Evolutionary conservation across 495 filamentous ascomycete species (phyloP).

Genomic region (Penicillium verhagenii): DNA sequence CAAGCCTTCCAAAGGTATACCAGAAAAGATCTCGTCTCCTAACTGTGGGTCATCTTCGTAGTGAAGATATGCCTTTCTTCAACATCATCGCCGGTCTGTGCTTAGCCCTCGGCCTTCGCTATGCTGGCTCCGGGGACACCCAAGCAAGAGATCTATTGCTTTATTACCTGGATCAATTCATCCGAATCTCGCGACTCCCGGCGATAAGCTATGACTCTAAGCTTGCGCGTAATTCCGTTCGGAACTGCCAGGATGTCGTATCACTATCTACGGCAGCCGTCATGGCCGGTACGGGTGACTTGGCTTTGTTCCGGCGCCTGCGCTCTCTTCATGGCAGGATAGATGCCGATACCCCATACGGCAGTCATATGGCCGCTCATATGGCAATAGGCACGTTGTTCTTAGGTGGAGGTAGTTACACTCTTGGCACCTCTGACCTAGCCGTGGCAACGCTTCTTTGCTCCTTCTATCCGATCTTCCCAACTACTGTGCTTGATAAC

Average conservation of each 20-base stretch:
- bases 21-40: conserved; percentile 52
- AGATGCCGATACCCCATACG: conserved; percentile 81
- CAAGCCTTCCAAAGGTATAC: conserved; percentile 69
- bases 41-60: conserved; percentile 56
- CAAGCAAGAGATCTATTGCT: conserved; percentile 77
- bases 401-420: conserved; percentile 85
- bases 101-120: conserved; percentile 78
- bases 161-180: conserved; percentile 83
- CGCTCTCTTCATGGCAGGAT: conserved; percentile 86
- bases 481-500: conserved; percentile 84
- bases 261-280: conserved; percentile 80
- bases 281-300: conserved; percentile 93
- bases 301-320: conserved; percentile 83
- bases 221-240: conserved; percentile 74
- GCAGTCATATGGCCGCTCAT: conserved; percentile 89
- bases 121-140: conserved; percentile 75
- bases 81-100: conserved; percentile 90
- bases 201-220: conserved; percentile 75
- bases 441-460: conserved; percentile 84
- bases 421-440: conserved; percentile 84
- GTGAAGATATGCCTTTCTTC: conserved; percentile 84
- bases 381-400: conserved; percentile 91
- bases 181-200: conserved; percentile 68
- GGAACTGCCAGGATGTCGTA: conserved; percentile 85
- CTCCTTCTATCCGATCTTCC: conserved; percentile 93